Conservation (phyloP, 106 monocot species). For the Dendrobium nobile region DNA sequence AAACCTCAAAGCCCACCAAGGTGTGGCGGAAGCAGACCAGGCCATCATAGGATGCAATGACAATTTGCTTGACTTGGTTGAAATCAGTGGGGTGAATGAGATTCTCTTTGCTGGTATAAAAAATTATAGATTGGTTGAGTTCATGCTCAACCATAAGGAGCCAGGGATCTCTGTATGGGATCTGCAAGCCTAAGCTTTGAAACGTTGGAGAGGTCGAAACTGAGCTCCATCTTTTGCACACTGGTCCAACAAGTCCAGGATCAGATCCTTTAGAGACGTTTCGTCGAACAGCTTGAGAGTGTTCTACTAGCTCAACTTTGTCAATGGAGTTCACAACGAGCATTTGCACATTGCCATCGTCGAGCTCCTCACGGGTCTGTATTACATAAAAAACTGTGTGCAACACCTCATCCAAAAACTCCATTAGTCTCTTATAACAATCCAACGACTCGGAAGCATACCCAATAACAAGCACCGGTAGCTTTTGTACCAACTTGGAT, state of each 20-base stretch:
- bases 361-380: slow-evolving; percentile 50
- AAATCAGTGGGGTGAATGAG: slow-evolving; percentile 7
- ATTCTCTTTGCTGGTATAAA: slow-evolving; percentile 35
- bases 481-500: slow-evolving; percentile 24
- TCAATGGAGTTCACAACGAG: no score
- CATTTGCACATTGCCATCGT: no score
- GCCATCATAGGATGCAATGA: slow-evolving; percentile 61
- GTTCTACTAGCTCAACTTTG: no score
- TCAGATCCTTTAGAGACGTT: no score
- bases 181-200: slow-evolving; percentile 39
- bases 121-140: slow-evolving; percentile 33
- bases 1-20: slow-evolving; percentile 30
- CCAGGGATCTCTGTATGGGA: slow-evolving; percentile 62
- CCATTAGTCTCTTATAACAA: slow-evolving; percentile 57
- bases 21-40: slow-evolving; percentile 36
- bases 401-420: slow-evolving; percentile 60
- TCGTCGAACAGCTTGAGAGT: no score
- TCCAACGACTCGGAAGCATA: slow-evolving; percentile 80
- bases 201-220: slow-evolving; percentile 51
- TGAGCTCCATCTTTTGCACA: slow-evolving; percentile 62
- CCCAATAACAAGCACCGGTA: slow-evolving; percentile 57
- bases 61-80: slow-evolving; percentile 21
- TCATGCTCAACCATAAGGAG: slow-evolving; percentile 60
- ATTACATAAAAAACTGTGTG: slow-evolving; percentile 68
- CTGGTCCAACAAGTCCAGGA: neutral